Conservation (phyloP, 345 rosid genomes). For the Citropsis articulata region DNA sequence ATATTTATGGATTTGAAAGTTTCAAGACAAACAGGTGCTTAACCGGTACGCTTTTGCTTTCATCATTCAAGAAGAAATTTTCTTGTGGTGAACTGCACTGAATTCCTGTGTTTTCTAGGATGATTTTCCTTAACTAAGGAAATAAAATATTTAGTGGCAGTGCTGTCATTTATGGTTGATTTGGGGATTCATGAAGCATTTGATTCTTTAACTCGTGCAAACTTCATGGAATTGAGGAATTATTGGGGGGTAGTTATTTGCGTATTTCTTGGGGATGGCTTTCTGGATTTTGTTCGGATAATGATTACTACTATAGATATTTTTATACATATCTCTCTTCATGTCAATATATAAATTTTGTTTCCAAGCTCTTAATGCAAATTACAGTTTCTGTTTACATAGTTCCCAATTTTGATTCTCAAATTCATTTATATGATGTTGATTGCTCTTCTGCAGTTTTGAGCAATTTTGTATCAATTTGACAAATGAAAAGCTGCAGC, state of each 20-base stretch:
- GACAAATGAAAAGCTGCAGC: constrained; percentile 98
- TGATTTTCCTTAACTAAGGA: constrained; percentile 2
- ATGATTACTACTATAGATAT: not conserved
- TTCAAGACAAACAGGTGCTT: constrained; percentile 99
- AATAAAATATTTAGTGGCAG: not conserved
- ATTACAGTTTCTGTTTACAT: not conserved
- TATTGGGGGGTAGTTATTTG: not conserved
- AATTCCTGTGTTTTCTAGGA: constrained; percentile 14
- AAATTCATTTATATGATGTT: constrained; percentile 16
- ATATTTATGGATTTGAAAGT: constrained; percentile 99
- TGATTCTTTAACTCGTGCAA: constrained; percentile 10
- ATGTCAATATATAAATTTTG: not conserved
- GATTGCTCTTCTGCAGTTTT: constrained; percentile 52
- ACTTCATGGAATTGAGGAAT: not conserved
- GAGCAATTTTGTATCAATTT: constrained; percentile 99
- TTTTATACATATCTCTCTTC: not conserved
- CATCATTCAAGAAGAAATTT: constrained; percentile 37
- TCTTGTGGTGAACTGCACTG: constrained; percentile 27
- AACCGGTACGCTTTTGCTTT: constrained; percentile 81
- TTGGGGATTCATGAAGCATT: not conserved
- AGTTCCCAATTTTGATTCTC: constrained; percentile 3
- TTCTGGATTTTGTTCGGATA: not conserved
- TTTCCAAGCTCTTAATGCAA: not conserved
- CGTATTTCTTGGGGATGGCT: not conserved
- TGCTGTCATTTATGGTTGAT: not conserved